Evolutionary conservation across 1,139 yeast species (phyloP), one percentile per base, ranked within the genome.

Genomic region (Yamadazyma sp.): DNA sequence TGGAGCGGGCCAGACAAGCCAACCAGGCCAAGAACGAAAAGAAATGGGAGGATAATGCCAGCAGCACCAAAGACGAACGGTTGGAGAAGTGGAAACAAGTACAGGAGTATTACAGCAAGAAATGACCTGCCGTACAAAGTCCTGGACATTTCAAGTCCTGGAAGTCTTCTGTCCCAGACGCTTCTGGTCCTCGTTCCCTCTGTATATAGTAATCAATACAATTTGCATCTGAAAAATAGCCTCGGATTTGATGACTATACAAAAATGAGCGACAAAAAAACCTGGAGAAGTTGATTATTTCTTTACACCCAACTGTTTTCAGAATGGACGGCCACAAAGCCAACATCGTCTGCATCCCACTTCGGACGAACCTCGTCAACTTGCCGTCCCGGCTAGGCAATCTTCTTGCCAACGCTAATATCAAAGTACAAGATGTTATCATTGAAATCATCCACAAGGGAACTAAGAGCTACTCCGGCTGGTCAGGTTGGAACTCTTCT

Each of bases 401-500:
- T 26, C 59, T 74, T 33, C 62, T 83, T 24, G 74, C 72, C 54
- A 68, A 71, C 41, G 79, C 83, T 5, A 73, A 77, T 47, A 75
- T 82, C 40, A 66, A 61, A 31, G 75, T 80, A 6, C 91, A 83
- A 52, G 77, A 78, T 54, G 82, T 83, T 14, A 74, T 83, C 7
- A 62, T 84, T 6, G 86, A 69, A 53, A 39, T 66, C 32, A 58
- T 65, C 46, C 45, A 41, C 32, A 43, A 53, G 51, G 43, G 56
- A 45, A 34, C 37, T 6, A 62, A 55, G 42, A 68, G 59, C 7
- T 83, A 77, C 50, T 73, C 79, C n/a, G 95, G 95, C 0, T 88
- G 96, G 96, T 77, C 87, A 23, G 95, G 95, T n/a, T 72, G 73
- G 74, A 65, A 73, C 25, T 65, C 63, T 20, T 50, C 59, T 3